phyloP scores from a whole-genome alignment of 768 basidiomycete genomes.

The Pleurotus citrinopileatus region DNA sequence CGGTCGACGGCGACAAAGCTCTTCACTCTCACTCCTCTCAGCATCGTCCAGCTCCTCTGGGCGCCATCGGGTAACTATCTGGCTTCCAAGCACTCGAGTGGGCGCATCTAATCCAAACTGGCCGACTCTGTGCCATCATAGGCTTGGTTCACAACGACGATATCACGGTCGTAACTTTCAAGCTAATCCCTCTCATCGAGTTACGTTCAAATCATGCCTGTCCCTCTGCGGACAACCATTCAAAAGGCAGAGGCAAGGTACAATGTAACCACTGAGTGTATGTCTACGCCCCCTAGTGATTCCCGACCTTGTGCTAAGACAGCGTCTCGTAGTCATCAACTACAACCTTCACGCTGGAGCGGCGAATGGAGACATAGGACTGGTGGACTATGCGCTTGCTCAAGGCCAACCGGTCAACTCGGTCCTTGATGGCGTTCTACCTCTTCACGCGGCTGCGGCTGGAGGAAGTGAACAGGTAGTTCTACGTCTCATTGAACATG shows the following conservation, averaged over 20 bases:
- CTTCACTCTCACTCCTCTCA: background rate
- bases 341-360: conserved; percentile 78
- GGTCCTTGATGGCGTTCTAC: conserved; percentile 94
- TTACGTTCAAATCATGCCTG: conserved; percentile 36
- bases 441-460: conserved; percentile 91
- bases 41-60: background rate
- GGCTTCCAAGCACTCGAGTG: background rate
- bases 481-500: conserved; percentile 82
- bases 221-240: conserved; percentile 42
- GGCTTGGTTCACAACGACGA: conserved; percentile 16
- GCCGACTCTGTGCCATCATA: conserved; percentile 11
- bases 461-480: conserved; percentile 90
- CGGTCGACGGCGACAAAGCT: background rate
- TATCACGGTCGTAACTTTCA: conserved; percentile 14
- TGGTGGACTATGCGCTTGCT: conserved; percentile 88
- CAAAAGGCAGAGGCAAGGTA: conserved; percentile 53
- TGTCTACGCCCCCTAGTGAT: conserved; percentile 18
- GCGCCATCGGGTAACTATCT: background rate
- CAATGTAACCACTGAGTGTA: conserved; percentile 58
- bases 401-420: conserved; percentile 97
- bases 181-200: conserved; percentile 19
- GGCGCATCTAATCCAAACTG: background rate
- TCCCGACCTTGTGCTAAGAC: conserved; percentile 9
- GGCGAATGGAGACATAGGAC: conserved; percentile 84
- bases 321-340: conserved; percentile 54